Percentiles rank a stretch among this genome's conserved stretches.
Evolutionary conservation across 768 basidiomycete species (phyloP).

Genomic region (Paxillus involutus): DNA sequence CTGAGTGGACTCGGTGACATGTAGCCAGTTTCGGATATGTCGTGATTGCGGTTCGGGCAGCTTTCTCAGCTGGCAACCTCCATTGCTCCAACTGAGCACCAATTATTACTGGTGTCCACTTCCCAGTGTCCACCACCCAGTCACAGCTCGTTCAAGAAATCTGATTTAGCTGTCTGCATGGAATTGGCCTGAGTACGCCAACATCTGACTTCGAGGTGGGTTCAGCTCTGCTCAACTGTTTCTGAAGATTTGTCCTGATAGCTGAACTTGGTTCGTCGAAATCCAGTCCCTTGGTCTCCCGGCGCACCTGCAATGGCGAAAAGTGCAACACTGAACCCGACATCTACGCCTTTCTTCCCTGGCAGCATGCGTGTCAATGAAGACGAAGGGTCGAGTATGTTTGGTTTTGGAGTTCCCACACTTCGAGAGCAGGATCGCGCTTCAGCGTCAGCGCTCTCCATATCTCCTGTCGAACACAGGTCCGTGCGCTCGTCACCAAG

Average conservation of each 20-base stretch:
- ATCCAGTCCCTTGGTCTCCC: constrained; percentile 25
- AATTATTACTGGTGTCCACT: constrained; percentile 1
- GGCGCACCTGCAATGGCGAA: constrained; percentile 54
- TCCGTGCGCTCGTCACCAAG: constrained; percentile 73
- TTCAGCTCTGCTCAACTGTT: constrained; percentile 3
- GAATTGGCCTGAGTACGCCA: constrained; percentile 21
- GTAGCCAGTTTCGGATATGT: constrained; percentile 19
- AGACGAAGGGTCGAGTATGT: constrained; percentile 48
- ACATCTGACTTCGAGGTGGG: constrained; percentile 21
- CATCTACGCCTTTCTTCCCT: constrained; percentile 85
- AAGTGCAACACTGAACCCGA: constrained; percentile 76
- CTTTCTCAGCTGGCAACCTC: constrained; percentile 8
- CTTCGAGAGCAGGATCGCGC: constrained; percentile 43
- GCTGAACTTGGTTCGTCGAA: constrained; percentile 3
- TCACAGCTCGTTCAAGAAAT: not conserved
- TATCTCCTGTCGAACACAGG: constrained; percentile 63
- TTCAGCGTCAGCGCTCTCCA: constrained; percentile 56
- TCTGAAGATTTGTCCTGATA: not conserved
- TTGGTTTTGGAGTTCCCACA: constrained; percentile 46
- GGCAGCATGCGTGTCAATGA: constrained; percentile 55
- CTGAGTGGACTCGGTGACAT: not conserved
- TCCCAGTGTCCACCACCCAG: not conserved
- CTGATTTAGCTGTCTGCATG: constrained; percentile 21
- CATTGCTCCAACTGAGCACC: constrained; percentile 12
- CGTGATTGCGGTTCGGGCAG: no score